These are phyloP conservation scores for Ilex aquifolium DNA, from an alignment of 257 asterid genomes.

Conservation along the genomic window DNA sequence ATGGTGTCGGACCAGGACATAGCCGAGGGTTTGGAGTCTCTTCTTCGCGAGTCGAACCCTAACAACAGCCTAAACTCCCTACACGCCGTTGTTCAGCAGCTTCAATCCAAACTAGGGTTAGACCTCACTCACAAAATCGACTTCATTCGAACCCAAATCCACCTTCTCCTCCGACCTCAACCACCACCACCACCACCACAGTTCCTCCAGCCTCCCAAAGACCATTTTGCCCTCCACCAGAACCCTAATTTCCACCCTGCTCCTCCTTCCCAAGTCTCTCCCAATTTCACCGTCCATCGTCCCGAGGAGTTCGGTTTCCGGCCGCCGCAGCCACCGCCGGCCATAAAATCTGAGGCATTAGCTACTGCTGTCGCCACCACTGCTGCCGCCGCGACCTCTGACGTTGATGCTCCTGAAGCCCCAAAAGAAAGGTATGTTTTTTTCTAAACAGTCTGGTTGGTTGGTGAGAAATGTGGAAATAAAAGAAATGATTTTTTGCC, in stretches of 20 bases:
- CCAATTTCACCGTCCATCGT: conserved; percentile 11
- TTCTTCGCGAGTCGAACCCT: conserved; percentile 44
- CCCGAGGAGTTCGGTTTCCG: conserved; percentile 18
- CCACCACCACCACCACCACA: conserved; percentile 19
- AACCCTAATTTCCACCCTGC: conserved; percentile 1
- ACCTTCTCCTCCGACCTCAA: conserved; percentile 30
- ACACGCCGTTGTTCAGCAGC: conserved; percentile 64
- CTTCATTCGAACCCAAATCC: conserved; percentile 62
- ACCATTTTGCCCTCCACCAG: conserved; percentile 2
- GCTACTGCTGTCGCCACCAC: conserved; percentile 23
- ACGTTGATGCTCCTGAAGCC: conserved; percentile 30
- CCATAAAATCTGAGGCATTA: conserved; percentile 11
- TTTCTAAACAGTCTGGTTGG: not conserved
- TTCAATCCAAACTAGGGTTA: conserved; percentile 54
- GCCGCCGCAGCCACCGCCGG: conserved; percentile 16
- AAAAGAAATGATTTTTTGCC: not conserved
- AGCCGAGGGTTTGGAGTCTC: conserved; percentile 49
- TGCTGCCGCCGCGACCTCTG: conserved; percentile 16
- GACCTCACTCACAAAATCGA: conserved; percentile 48
- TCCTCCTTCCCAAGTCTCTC: conserved; percentile 11
- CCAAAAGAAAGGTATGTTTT: conserved; percentile 52
- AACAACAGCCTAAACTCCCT: conserved; percentile 28
- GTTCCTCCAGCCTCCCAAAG: conserved; percentile 18
- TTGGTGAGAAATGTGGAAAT: not conserved
- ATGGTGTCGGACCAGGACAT: conserved; percentile 56